Percentiles rank a stretch among this genome's conserved stretches.
Evolutionary conservation across 345 rosid genomes (phyloP).

Genomic region (Citrus australasica): DNA sequence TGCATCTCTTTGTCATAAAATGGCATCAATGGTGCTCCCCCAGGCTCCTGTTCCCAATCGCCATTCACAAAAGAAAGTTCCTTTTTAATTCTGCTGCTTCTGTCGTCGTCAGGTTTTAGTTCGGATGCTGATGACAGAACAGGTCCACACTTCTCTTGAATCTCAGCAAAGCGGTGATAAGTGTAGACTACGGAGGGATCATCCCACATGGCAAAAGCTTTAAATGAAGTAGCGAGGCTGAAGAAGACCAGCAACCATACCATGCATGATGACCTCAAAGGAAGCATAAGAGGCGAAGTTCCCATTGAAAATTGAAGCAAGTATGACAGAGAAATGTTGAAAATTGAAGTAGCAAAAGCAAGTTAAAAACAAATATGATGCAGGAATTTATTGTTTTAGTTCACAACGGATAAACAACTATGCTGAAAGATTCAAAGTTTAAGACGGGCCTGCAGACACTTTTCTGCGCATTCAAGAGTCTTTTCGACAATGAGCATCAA

Average conservation of each 20-base stretch:
- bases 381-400: too few species aligned
- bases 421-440: not conserved
- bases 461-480: not conserved
- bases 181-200: constrained; percentile 1
- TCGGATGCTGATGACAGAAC: constrained; percentile 6
- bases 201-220: not conserved
- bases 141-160: not conserved
- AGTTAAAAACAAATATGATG: too few species aligned
- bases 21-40: constrained; percentile 21
- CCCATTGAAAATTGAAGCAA: not conserved
- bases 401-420: not conserved
- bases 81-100: not conserved
- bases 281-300: not conserved
- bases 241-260: not conserved
- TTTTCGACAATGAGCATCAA: not conserved
- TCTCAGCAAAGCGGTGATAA: not conserved
- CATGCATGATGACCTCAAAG: not conserved
- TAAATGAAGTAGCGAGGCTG: not conserved
- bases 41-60: constrained; percentile 23
- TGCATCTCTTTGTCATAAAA: constrained; percentile 7
- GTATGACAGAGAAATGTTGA: not conserved
- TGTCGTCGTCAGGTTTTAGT: constrained; percentile 3
- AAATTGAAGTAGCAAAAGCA: not conserved
- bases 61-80: constrained; percentile 21
- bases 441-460: not conserved